These are phyloP conservation scores for Lactarius hatsudake DNA, from an alignment of 768 basidiomycete genomes.

Conservation along the genomic window DNA sequence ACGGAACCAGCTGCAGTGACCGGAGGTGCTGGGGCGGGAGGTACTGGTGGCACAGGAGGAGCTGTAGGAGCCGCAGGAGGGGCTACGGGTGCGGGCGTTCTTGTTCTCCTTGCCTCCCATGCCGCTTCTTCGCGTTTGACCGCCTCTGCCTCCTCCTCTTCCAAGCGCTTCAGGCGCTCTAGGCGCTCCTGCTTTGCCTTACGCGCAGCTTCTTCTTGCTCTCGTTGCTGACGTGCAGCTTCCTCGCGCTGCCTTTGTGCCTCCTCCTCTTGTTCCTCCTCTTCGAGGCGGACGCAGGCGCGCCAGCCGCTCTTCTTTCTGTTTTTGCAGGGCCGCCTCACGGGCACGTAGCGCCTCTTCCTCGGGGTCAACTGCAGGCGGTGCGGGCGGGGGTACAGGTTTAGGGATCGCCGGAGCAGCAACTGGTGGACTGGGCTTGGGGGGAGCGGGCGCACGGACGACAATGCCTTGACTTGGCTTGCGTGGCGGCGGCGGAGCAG, in stretches of 20 bases:
- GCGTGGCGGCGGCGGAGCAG: constrained; percentile 42
- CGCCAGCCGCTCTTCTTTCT: constrained; percentile 67
- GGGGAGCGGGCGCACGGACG: constrained; percentile 37
- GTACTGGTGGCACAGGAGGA: constrained; percentile 31
- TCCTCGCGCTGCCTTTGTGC: constrained; percentile 43
- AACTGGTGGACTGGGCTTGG: constrained; percentile 30
- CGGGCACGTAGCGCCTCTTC: constrained; percentile 67
- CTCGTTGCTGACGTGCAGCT: constrained; percentile 32
- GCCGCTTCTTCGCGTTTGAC: constrained; percentile 20
- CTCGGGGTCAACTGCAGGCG: constrained; percentile 66
- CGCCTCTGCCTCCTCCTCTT: constrained; percentile 25
- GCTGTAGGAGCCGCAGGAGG: constrained; percentile 36
- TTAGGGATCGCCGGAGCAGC: constrained; percentile 37
- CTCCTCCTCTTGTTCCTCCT: constrained; percentile 56
- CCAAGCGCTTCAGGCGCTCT: constrained; percentile 21
- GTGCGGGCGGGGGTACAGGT: constrained; percentile 37
- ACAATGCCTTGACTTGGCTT: constrained; percentile 30
- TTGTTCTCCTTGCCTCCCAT: constrained; percentile 29
- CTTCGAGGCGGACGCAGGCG: constrained; percentile 68
- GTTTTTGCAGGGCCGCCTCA: constrained; percentile 69
- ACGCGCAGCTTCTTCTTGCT: constrained; percentile 30
- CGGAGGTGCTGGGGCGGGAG: constrained; percentile 41
- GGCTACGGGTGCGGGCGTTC: constrained; percentile 44
- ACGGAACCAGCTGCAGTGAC: constrained; percentile 37
- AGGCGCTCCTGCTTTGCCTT: constrained; percentile 22